A percentile compares a stretch with the other conserved stretches of the same genome.
Evolutionary conservation across 2,329 filamentous ascomycete species (phyloP).

Genomic region (Decorospora gaudefroyi): DNA sequence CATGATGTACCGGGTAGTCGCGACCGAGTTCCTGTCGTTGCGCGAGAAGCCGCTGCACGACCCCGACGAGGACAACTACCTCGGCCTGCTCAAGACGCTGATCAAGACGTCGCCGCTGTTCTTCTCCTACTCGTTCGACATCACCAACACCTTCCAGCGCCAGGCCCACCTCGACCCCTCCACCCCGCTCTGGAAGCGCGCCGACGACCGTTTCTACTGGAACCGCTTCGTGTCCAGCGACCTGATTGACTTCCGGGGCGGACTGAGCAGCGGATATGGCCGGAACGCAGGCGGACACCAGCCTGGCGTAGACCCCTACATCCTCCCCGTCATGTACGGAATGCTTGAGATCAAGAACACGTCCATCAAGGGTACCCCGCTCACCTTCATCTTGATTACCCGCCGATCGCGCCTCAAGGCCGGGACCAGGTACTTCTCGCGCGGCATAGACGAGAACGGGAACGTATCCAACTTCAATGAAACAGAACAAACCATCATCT

Average conservation of each 20-base stretch:
- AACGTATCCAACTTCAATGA: conserved; percentile 99
- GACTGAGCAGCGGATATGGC: conserved; percentile 54
- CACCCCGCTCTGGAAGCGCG: conserved; percentile 82
- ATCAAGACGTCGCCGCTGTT: conserved; percentile 89
- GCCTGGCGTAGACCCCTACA: conserved; percentile 82
- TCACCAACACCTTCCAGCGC: conserved; percentile 96
- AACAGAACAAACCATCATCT: conserved; percentile 87
- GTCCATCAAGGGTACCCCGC: conserved; percentile 77
- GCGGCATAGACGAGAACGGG: conserved; percentile 89
- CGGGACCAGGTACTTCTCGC: conserved; percentile 92
- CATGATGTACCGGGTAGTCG: conserved; percentile 90
- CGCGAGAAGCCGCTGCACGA: conserved; percentile 91
- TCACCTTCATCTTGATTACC: conserved; percentile 87
- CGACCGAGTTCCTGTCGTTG: conserved; percentile 91
- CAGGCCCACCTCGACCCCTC: conserved; percentile 76
- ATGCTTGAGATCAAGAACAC: conserved; percentile 92
- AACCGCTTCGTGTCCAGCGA: conserved; percentile 92
- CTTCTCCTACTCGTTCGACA: conserved; percentile 95
- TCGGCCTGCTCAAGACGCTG: conserved; percentile 77
- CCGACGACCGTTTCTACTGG: conserved; percentile 99
- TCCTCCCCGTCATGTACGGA: conserved; percentile 92
- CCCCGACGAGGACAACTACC: conserved; percentile 90
- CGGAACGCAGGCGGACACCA: conserved; percentile 71
- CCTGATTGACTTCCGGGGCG: conserved; percentile 82
- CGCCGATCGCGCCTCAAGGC: conserved; percentile 84